phyloP scores from a whole-genome alignment of 2,329 filamentous ascomycete species.

The Penicillium sp. region DNA sequence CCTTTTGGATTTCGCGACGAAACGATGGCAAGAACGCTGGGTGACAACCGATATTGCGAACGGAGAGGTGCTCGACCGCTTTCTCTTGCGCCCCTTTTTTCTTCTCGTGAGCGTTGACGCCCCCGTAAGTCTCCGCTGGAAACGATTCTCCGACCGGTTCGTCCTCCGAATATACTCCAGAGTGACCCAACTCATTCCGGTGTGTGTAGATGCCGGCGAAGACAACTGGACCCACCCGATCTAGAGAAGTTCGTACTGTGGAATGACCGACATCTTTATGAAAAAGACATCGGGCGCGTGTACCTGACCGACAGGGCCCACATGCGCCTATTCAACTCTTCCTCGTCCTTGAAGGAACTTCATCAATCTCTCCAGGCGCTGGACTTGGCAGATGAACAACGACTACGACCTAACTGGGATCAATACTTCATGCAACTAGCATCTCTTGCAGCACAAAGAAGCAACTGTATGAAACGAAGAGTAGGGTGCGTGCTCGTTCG shows the following conservation, averaged over 20 bases:
- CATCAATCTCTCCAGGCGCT: slow-evolving; percentile 68
- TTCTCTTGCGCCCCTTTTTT: slow-evolving; percentile 82
- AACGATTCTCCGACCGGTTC: slow-evolving; percentile 62
- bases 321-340: slow-evolving; percentile 81
- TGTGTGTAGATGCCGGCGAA: slow-evolving; percentile 45
- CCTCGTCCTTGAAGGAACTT: slow-evolving; percentile 65
- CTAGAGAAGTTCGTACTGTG: slow-evolving; percentile 58
- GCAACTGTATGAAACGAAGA: slow-evolving; percentile 96
- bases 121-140: slow-evolving; percentile 77
- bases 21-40: slow-evolving; percentile 75
- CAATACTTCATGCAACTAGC: slow-evolving; percentile 98
- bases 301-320: slow-evolving; percentile 76
- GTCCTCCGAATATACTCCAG: slow-evolving; percentile 2
- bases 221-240: slow-evolving; percentile 48
- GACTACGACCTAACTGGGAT: slow-evolving; percentile 88
- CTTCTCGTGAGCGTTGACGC: slow-evolving; percentile 88
- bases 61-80: slow-evolving; percentile 66
- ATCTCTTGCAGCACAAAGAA: slow-evolving; percentile 79
- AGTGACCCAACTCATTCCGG: slow-evolving; percentile 7
- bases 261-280: slow-evolving; percentile 73
- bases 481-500: slow-evolving; percentile 91
- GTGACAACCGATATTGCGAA: slow-evolving; percentile 80
- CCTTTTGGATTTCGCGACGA: slow-evolving; percentile 80
- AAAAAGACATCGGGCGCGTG: slow-evolving; percentile 59
- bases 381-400: slow-evolving; percentile 70